Evolutionary conservation across 345 rosid species (phyloP), one percentile per base, ranked within the genome.

Genomic region (Ceriops zippeliana): DNA sequence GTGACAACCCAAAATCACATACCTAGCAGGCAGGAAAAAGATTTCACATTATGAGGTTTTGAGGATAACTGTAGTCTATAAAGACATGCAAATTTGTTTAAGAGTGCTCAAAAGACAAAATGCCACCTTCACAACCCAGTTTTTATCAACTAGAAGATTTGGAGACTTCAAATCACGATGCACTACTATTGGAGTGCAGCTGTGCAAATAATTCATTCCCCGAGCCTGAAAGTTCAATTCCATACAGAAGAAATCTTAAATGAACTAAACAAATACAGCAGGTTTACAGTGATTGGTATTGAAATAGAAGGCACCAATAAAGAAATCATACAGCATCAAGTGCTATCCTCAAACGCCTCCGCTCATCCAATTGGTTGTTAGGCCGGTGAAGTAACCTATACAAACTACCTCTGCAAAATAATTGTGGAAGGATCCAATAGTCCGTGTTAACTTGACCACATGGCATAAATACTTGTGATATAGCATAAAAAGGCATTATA

Each of bases 121-220:
- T 5, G 13, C 21, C 65, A 92, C 98, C 93, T 93, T 93, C 46
- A 93, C 90, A 26, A 90, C 96, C 98, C 98, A 93, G 72, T 93
- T 93, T 87, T 75, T 89, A 84, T 87, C 97, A 72, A 93, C 98
- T 54, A 93, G 84, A 73, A 92, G 96, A 80, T 90, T 92, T 70
- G 96, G 98, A 58, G 98, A 87, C 82, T 93, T 93, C 68, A 93
- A 82, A 84, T 93, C 98, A 34, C 97, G 96, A 62, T 89, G 98
- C 27, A 93, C 97, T 63, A 93, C 87, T 17, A 85, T 75, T 19
- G 98, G 98, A 28, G 82, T 79, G 80, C 97, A 87, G 78, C 79
- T 93, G 87, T 93, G 98, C 79, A 93, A 83, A 79, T 93, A 93
- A 76, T 93, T 93, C 97, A 90, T 90, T 78, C 98, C 98, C 72